Evolutionary conservation across 805 yeast genomes (phyloP), one percentile per base, ranked within the genome.

Genomic region (Spathaspora hagerdaliae): DNA sequence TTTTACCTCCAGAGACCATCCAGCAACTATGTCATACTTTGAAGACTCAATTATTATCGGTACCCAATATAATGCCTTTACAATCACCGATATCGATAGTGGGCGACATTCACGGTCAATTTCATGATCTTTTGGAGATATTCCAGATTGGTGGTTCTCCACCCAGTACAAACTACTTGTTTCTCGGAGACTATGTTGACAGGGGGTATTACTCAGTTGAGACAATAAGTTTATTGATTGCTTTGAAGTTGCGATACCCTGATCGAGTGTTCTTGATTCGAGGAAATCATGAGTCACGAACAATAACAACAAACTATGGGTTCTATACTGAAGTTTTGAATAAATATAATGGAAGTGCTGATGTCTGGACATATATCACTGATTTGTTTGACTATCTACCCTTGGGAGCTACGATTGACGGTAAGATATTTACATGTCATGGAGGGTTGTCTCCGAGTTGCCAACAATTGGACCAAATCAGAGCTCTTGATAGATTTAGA

Each of bases 81-180:
- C 71, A 73, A 32, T 79, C 95, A 2, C 99, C 99, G 1, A 88
- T 94, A 9, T 89, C 98, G 0, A 88, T 94, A 7, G 97, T 94
- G 5, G 99, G 99, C 1, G 99, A 94, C 60, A 92, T 94, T 39
- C 99, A 94, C 58, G 99, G 98, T 7, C 99, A 94, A 65, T 94
- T 87, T 59, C 95, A 91, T 61, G 99, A 94, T 62, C 70, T 94
- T 44, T 65, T 94, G 29, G 99, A 94, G 63, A 89, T 94, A 31
- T 94, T 94, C 67, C 81, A 84, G 48, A 94, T 92, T 34, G 98
- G 97, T 0, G 99, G 98, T 0, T 78, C 80, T 42, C 86, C 96
- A 3, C 98, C 99, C 0, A 85, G 85, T 57, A 94, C 98, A 2
- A 94, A 92, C 65, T 94, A 94, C 62, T 65, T 94, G 36, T 94